These are phyloP conservation scores for Fusarium luffae DNA, from an alignment of 2,329 filamentous ascomycete species.

Conservation along the genomic window DNA sequence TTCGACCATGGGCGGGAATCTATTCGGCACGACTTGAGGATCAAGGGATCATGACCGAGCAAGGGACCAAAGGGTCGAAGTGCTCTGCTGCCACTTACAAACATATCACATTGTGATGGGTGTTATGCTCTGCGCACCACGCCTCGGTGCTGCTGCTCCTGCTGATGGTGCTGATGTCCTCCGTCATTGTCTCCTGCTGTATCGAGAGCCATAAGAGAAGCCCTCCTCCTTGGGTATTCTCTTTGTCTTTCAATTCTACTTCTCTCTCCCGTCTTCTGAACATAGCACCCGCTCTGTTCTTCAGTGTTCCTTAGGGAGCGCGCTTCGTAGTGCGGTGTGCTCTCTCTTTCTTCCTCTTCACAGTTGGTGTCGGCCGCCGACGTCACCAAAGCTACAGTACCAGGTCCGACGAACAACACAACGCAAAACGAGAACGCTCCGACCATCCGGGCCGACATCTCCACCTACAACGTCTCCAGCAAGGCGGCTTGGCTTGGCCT, in stretches of 20 bases:
- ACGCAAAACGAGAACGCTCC: constrained; percentile 43
- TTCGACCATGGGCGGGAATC: constrained; percentile 28
- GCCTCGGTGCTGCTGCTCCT: constrained; percentile 11
- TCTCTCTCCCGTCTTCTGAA: constrained; percentile 11
- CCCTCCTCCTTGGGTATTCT: constrained; percentile 3
- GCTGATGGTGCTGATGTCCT: constrained; percentile 2
- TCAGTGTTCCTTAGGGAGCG: constrained; percentile 32
- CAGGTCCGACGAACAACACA: constrained; percentile 37
- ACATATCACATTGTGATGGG: constrained; percentile 29
- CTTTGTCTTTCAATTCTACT: neutral
- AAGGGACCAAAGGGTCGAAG: constrained; percentile 28
- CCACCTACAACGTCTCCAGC: constrained; percentile 46
- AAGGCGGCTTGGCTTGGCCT: constrained; percentile 43
- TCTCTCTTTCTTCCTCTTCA: constrained; percentile 19
- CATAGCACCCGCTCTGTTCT: constrained; percentile 8
- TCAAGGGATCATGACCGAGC: constrained; percentile 33
- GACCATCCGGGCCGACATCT: constrained; percentile 48
- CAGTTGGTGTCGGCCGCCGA: constrained; percentile 41
- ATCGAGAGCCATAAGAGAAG: constrained; percentile 34
- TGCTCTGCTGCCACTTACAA: constrained; percentile 17
- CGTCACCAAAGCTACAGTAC: constrained; percentile 43
- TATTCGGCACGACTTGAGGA: constrained; percentile 26
- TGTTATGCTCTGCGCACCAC: constrained; percentile 21
- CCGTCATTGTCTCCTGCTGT: constrained; percentile 22
- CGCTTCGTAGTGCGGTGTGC: constrained; percentile 35